Base-by-base conservation (phyloP, 306 rosid species). In the Alnus glutinosa region DNA sequence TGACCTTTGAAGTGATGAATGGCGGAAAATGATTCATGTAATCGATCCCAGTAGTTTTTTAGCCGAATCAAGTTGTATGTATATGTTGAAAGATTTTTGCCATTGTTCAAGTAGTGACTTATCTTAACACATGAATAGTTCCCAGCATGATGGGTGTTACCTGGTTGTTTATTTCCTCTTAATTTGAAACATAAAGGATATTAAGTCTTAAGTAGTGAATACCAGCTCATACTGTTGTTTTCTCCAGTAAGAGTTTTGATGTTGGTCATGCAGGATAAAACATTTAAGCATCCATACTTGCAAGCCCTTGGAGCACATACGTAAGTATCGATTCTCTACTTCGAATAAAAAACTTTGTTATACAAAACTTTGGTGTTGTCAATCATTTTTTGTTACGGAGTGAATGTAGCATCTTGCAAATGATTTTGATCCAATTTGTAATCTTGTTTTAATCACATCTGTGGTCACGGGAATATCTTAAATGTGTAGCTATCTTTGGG, bases 241-340 rank as follows among this genome's bases (percentile, higher is more conserved):
- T 23, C 8, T 44, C 28, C 75, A 85, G 30, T 68, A 46, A 52
- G 72, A 55, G 7, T 37, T 57, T 70, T 49, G 70, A 10, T 82
- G 66, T 73, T 88, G 36, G 75, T 82, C 73, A 61, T 90, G 92
- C 97, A 95, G 96, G 97, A 95, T 80, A 93, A 93, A 79, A 95
- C 99, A 44, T 95, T 93, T 83, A 88, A 92, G 82, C 98, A 93
- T 86, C 86, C 97, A 36, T 95, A 91, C 83, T 79, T 95, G 75
- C 92, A 94, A 84, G 99, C 96, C 80, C 76, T 95, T 37, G 97
- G 97, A 75, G 52, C 99, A 63, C 99, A 95, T 83, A 93, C 98
- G 99, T 95, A 86, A 69, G 98, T 64, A 47, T 47, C 70, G 11
- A 1, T 70, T n/a, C 63, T 12, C 7, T 51, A 66, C 11, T 66